Conservation (phyloP, 1,284 basidiomycete genomes). For the Sanghuangporus sanghuang region DNA sequence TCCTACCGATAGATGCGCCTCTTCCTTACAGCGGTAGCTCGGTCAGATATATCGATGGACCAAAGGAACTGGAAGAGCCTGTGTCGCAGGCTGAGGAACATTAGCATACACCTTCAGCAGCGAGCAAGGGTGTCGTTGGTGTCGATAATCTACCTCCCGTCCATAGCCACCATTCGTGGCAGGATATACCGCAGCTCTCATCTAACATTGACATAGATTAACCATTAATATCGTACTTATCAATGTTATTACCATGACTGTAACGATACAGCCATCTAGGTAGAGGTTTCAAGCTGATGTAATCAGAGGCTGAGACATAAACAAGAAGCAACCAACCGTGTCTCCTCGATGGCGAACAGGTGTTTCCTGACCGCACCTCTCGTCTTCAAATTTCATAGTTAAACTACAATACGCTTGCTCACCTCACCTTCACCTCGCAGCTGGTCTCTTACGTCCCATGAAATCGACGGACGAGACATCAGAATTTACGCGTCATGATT, state of each 20-base stretch:
- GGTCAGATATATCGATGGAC: background rate
- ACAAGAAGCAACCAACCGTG: constrained; percentile 58
- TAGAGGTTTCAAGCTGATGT: constrained; percentile 21
- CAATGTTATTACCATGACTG: no score
- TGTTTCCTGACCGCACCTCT: background rate
- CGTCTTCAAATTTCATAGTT: background rate
- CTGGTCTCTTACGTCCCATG: background rate
- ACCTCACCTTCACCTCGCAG: background rate
- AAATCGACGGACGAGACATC: background rate
- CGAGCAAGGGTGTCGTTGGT: background rate
- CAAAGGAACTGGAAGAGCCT: background rate
- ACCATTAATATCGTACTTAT: no score
- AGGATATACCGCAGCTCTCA: background rate
- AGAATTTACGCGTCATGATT: no score
- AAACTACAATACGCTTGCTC: background rate
- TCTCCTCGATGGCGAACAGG: constrained; percentile 66
- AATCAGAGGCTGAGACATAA: constrained; percentile 39
- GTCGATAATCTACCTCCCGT: background rate
- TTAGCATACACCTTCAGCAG: background rate
- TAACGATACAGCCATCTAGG: constrained; percentile 26
- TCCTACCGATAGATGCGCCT: background rate
- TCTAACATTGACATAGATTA: background rate
- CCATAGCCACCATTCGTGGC: background rate
- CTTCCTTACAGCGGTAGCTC: background rate
- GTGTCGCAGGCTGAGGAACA: background rate